phyloP scores from a whole-genome alignment of 192 early-diverging fungal species.

The Glomus cerebriforme region DNA sequence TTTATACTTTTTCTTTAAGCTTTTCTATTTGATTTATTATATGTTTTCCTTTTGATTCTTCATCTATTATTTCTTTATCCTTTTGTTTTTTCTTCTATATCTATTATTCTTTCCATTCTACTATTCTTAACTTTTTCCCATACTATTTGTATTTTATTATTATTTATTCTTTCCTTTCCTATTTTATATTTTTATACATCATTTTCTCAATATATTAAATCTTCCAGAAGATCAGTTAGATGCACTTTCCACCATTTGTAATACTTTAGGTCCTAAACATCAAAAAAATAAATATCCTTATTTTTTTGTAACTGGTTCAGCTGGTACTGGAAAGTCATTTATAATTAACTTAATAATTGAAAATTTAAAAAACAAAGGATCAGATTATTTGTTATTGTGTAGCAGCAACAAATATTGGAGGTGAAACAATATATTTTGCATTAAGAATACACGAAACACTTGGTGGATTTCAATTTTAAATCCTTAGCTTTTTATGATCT shows the following conservation, averaged over 20 bases:
- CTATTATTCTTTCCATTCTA: too few relatives aligned
- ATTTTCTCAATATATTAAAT: background rate
- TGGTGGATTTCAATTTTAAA: too few relatives aligned
- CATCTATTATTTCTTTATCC: too few relatives aligned
- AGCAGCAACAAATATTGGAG: background rate
- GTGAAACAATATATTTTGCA: background rate
- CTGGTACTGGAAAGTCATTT: background rate
- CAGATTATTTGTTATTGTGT: background rate
- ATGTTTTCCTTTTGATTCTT: too few relatives aligned
- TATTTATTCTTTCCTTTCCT: too few relatives aligned
- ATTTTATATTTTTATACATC: too few relatives aligned
- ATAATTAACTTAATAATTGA: background rate
- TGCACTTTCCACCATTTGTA: background rate
- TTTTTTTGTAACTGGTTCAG: slow-evolving; percentile 6
- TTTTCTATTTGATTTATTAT: too few relatives aligned
- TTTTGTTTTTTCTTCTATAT: too few relatives aligned
- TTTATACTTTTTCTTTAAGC: too few relatives aligned
- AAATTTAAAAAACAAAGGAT: background rate
- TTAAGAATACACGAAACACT: background rate
- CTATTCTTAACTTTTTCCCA: too few relatives aligned
- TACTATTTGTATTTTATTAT: too few relatives aligned
- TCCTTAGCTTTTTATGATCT: too few relatives aligned
- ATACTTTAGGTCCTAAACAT: background rate
- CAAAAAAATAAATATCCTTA: background rate
- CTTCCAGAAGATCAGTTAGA: background rate